phyloP scores from a whole-genome alignment of 2,329 filamentous ascomycete species.

The Septoria linicola region DNA sequence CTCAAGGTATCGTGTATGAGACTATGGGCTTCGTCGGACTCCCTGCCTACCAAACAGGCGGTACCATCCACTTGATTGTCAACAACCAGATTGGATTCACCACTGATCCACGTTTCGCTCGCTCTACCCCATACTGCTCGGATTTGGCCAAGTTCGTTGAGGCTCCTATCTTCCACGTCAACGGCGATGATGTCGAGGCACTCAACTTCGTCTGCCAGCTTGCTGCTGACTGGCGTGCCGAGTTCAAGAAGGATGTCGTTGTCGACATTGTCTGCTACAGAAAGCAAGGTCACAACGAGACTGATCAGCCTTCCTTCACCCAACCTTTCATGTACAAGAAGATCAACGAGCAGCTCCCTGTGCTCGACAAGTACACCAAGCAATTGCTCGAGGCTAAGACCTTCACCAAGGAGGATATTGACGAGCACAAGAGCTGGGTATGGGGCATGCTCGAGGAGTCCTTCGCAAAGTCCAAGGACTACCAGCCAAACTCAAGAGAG shows the following conservation, averaged over 20 bases:
- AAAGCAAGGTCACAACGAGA: constrained; percentile 99
- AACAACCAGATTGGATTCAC: constrained; percentile 99
- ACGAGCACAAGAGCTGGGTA: constrained; percentile 99
- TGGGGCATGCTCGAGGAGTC: constrained; percentile 99
- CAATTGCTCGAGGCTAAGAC: constrained; percentile 88
- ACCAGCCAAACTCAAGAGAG: constrained; percentile 92
- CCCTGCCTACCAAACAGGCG: constrained; percentile 93
- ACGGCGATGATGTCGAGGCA: constrained; percentile 96
- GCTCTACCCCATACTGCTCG: constrained; percentile 97
- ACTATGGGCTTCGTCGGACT: constrained; percentile 96
- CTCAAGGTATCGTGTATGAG: constrained; percentile 96
- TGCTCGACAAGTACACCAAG: constrained; percentile 87
- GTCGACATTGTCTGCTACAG: constrained; percentile 98
- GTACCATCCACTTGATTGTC: constrained; percentile 93
- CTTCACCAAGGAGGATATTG: constrained; percentile 95
- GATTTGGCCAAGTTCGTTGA: constrained; percentile 99
- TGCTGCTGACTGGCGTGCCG: constrained; percentile 94
- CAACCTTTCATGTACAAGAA: constrained; percentile 99
- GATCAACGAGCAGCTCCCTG: constrained; percentile 78
- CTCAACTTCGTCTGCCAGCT: constrained; percentile 98
- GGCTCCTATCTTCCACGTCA: constrained; percentile 98
- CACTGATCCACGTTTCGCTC: constrained; percentile 93
- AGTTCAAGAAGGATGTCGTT: constrained; percentile 98
- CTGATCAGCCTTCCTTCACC: constrained; percentile 98
- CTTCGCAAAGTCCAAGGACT: constrained; percentile 96